phyloP scores from a whole-genome alignment of 2,329 filamentous ascomycete genomes.

The Kalmusia sp. region DNA sequence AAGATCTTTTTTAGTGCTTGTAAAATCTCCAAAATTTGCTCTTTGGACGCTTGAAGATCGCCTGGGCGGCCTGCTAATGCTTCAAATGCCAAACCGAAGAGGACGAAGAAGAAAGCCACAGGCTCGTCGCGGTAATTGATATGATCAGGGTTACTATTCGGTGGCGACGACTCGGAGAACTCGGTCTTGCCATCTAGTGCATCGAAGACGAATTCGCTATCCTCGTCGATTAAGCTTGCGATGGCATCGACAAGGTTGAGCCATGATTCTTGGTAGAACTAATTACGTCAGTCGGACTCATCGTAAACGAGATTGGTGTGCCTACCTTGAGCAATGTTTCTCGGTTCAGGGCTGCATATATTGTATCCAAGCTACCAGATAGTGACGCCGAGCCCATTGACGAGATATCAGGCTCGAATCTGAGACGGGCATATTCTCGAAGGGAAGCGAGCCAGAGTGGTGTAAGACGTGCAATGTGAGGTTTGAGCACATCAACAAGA shows the following conservation, averaged over 20 bases:
- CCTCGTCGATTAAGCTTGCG: slow-evolving; percentile 94
- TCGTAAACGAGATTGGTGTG: not conserved
- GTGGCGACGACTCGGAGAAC: slow-evolving; percentile 36
- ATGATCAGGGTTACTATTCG: slow-evolving; percentile 67
- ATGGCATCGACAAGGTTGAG: slow-evolving; percentile 96
- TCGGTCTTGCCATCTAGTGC: slow-evolving; percentile 83
- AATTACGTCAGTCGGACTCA: slow-evolving; percentile 14
- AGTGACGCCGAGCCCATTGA: slow-evolving; percentile 81
- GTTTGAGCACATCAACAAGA: slow-evolving; percentile 83
- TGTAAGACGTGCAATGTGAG: slow-evolving; percentile 87
- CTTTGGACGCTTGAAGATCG: slow-evolving; percentile 73
- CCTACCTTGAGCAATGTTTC: slow-evolving; percentile 81
- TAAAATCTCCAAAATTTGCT: slow-evolving; percentile 86
- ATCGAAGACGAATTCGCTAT: slow-evolving; percentile 97
- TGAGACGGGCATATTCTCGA: slow-evolving; percentile 88
- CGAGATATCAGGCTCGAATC: slow-evolving; percentile 97
- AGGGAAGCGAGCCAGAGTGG: slow-evolving; percentile 94
- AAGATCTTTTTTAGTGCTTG: slow-evolving; percentile 93
- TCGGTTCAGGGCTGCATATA: slow-evolving; percentile 92
- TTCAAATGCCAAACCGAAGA: slow-evolving; percentile 96
- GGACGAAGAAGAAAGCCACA: slow-evolving; percentile 97
- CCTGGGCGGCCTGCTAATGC: slow-evolving; percentile 84
- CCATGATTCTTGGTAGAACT: slow-evolving; percentile 98
- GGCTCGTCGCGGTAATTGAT: slow-evolving; percentile 99
- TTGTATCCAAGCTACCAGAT: slow-evolving; percentile 86